Conservation (phyloP, 257 asterid species). For the Nicotiana paniculata region DNA sequence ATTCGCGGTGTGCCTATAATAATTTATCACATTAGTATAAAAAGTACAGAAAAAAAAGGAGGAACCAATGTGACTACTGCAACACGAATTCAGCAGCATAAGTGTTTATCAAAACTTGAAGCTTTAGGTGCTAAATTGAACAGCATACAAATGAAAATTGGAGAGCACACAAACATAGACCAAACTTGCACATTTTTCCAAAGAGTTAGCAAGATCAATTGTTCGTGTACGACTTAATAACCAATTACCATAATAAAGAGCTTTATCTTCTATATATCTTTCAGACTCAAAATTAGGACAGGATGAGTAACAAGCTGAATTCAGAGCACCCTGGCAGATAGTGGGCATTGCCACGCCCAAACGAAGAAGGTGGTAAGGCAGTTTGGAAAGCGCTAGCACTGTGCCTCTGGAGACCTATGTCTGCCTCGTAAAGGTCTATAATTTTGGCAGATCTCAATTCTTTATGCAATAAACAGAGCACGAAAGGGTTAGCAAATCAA, state of each 20-base stretch:
- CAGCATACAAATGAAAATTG: neutral
- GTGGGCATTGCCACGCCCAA: neutral
- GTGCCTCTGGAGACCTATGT: neutral
- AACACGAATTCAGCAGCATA: neutral
- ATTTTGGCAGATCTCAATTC: neutral
- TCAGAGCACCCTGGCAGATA: neutral
- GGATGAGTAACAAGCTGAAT: neutral
- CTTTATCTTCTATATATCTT: neutral
- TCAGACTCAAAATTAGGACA: neutral
- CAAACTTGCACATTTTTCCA: neutral
- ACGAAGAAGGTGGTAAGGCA: neutral
- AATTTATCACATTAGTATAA: neutral
- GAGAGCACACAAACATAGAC: neutral
- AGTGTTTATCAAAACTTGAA: neutral
- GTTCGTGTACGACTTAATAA: neutral
- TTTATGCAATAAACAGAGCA: neutral
- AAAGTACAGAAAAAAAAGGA: neutral
- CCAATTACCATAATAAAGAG: neutral
- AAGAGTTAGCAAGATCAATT: neutral
- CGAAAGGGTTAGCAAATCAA: neutral
- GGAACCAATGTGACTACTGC: neutral
- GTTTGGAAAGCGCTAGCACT: neutral
- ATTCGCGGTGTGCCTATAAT: conserved; percentile 83
- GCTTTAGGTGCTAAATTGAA: neutral
- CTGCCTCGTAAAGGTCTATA: neutral